These are phyloP conservation scores for Diplotaxis tenuifolia DNA, from an alignment of 345 rosid genomes.

Conservation along the genomic window DNA sequence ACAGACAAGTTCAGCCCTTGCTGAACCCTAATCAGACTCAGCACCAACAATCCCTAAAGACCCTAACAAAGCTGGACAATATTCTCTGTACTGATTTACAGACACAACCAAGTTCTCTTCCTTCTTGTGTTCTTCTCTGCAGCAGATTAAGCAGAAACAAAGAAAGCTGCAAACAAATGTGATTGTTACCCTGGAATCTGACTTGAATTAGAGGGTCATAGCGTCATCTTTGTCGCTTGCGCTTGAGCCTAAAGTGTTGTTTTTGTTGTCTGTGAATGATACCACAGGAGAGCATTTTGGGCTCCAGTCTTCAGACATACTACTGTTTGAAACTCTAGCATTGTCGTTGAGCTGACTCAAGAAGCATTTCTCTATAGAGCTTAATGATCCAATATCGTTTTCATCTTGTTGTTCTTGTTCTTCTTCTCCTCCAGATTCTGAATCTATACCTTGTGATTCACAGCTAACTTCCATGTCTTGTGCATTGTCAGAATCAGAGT, in stretches of 20 bases:
- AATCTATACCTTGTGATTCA: constrained; percentile 56
- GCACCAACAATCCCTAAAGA: constrained; percentile 32
- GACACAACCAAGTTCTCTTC: constrained; percentile 27
- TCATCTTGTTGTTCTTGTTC: constrained; percentile 45
- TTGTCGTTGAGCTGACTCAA: constrained; percentile 49
- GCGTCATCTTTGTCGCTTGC: constrained; percentile 35
- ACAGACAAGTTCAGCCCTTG: constrained; percentile 63
- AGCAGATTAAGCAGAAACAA: constrained; percentile 18
- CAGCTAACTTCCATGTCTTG: constrained; percentile 79
- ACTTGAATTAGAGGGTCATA: constrained; percentile 24
- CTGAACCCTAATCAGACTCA: constrained; percentile 48
- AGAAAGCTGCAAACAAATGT: constrained; percentile 28
- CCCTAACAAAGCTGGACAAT: constrained; percentile 34
- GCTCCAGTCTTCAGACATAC: constrained; percentile 32
- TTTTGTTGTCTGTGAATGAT: constrained; percentile 19
- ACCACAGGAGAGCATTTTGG: constrained; percentile 26
- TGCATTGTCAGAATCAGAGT: constrained; percentile 66
- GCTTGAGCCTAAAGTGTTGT: constrained; percentile 25
- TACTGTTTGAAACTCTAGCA: constrained; percentile 33
- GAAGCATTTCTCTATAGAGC: constrained; percentile 70
- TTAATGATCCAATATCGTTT: constrained; percentile 51
- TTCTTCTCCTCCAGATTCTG: constrained; percentile 42
- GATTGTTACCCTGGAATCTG: constrained; percentile 11
- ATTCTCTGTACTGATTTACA: constrained; percentile 59
- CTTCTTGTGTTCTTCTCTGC: constrained; percentile 20